Evolutionary conservation across 2,329 filamentous ascomycete species (phyloP).

Genomic region (Fusarium vanettenii): DNA sequence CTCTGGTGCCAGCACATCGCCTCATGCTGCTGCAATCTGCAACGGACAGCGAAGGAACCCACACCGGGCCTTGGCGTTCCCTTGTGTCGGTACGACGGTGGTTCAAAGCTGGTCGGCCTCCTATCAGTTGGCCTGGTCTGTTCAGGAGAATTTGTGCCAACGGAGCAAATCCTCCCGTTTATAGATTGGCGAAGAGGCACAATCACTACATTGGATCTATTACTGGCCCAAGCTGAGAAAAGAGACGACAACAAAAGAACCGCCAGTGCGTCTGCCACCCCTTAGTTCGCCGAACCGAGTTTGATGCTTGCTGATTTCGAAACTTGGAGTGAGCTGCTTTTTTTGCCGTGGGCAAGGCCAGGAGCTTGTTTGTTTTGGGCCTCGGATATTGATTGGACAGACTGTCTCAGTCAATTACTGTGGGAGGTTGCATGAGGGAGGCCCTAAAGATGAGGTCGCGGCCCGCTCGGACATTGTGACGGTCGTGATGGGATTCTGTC

Average conservation of each 20-base stretch:
- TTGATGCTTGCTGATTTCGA: not conserved
- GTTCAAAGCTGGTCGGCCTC: not conserved
- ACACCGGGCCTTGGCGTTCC: constrained; percentile 31
- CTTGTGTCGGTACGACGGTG: constrained; percentile 34
- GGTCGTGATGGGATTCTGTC: not conserved
- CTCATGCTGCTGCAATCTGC: constrained; percentile 11
- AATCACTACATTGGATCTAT: not conserved
- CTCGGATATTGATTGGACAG: not conserved
- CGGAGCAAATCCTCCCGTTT: not conserved
- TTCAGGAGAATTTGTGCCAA: not conserved
- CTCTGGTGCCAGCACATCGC: constrained; percentile 7
- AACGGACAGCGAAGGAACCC: not conserved
- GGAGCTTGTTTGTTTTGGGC: not conserved
- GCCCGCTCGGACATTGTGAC: not conserved
- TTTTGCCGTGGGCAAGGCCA: not conserved
- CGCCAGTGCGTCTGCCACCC: not conserved
- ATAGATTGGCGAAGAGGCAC: not conserved
- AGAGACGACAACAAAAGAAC: not conserved
- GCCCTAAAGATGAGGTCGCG: not conserved
- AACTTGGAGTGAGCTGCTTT: not conserved
- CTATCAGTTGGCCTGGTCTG: not conserved
- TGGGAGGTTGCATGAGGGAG: not conserved
- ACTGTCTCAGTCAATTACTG: not conserved
- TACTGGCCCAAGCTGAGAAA: not conserved
- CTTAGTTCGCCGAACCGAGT: not conserved